Base-by-base conservation (phyloP, 352 stramenopile genomes). In the Globisporangium irregulare region DNA sequence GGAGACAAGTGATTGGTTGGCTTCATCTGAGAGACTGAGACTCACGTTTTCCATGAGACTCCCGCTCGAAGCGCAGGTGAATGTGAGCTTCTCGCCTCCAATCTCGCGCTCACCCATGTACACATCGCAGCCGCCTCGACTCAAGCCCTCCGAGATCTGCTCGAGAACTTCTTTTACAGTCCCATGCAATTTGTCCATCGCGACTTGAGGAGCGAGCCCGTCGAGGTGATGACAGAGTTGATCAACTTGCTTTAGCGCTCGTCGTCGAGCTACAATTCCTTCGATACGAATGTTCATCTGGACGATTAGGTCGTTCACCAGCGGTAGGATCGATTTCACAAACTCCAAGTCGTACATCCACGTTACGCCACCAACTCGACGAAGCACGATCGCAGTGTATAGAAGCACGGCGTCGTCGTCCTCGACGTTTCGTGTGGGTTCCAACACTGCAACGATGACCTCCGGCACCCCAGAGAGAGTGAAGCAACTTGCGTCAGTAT, bases 331-430 rank as follows among this genome's bases (percentile, higher is more conserved):
- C 3, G 66, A 73, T 1, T 64, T 32, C 3, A 94, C 46, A 27
- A 92, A 84, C 6, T 91, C 82, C 22, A 81, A 51, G 48, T 92
- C 84, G 54, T 89, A 90, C 15, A 51, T 55, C 84, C 84, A 93
- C 1, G 75, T 78, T 8, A 76, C 79, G 0, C 77, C 76, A 7
- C 61, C 61, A 0, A 90, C 77, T 3, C 86, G 75, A 1, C 72
- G 82, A 32, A 94, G 43, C 0, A 92, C 60, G 2, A 94, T 68
- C 14, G 67, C 66, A 0, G 80, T 87, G 20, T 67, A 41, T 0
- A 69, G 8, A 25, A 75, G 59, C 4, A 48, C 22, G 18, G 58
- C 73, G 1, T 62, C 9, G 29, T 84, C 75, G 51, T 72, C 66
- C 4, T 68, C 57, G 0, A 83, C 79, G 43, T 81, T 72, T 38